Evolutionary conservation across 176 grass and related monocot species (phyloP), one percentile per base, ranked within the genome.

Genomic region (Otatea glauca): DNA sequence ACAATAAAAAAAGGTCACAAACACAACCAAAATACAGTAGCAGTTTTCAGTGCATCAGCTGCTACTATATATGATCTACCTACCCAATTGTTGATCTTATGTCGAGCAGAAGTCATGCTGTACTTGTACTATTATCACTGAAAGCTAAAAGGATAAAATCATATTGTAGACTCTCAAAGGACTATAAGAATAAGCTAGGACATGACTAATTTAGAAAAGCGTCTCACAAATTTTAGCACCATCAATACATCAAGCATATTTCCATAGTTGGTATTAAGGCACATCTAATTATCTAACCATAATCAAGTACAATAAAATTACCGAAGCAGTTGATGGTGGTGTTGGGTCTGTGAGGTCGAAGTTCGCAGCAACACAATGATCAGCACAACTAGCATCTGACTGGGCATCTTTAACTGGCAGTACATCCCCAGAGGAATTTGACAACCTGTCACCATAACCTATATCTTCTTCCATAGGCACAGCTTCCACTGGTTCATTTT

Each of bases 401-500:
- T 86, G 88, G 54, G 85, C 87, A 92, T 92, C 88, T 86, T 82
- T 77, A 81, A 77, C 68, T 65, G 82, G 85, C 23, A 60, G 18
- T 65, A 83, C 77, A 38, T 58, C 29, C 77, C 73, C 65, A 27
- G 76, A 51, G 68, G 71, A 56, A 27, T 74, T 41, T 86, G 88
- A 88, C 80, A 86, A 64, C 20, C 35, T 85, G 59, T 79, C 83
- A 77, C 45, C 63, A 72, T 35, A 62, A 88, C 65, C 39, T 81
- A 20, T 56, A 76, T 90, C 75, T 79, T 83, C 70, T 85, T 90
- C 79, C 44, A 69, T 39, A 73, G 75, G 60, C 35, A 75, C 75
- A 87, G 58, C 75, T 79, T 85, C 75, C 18, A 65, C 63, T 67
- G 35, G 60, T 74, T 72, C 72, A 73, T 63, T 72, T 66, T 80